Conservation (phyloP, 805 yeast genomes). For the Monosporozyma siamensis region DNA sequence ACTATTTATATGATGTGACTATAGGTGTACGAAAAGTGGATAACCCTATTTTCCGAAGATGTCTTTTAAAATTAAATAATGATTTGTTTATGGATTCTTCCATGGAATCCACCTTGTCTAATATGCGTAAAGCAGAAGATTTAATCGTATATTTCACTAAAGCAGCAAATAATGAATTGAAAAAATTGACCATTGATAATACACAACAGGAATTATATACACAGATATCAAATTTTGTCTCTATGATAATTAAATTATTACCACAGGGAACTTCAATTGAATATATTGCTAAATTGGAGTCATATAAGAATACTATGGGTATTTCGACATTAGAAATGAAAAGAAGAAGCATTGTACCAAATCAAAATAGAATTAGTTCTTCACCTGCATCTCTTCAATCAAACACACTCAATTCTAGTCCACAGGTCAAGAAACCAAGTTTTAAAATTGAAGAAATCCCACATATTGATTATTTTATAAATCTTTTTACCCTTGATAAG, state of each 20-base stretch:
- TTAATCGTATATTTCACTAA: constrained; percentile 45
- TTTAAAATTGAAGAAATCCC: constrained; percentile 49
- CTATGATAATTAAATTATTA: constrained; percentile 14
- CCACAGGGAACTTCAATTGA: constrained; percentile 8
- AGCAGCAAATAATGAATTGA: constrained; percentile 43
- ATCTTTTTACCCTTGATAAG: constrained; percentile 42
- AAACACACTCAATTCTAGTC: neutral
- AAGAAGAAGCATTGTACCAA: neutral
- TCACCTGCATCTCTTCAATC: neutral
- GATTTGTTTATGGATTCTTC: constrained; percentile 41
- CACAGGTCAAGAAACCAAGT: constrained; percentile 33
- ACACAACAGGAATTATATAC: constrained; percentile 18
- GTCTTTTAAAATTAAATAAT: constrained; percentile 54
- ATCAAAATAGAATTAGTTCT: neutral
- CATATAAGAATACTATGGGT: constrained; percentile 27
- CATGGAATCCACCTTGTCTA: constrained; percentile 22
- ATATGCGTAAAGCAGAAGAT: constrained; percentile 33
- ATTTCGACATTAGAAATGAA: neutral
- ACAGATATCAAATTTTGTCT: constrained; percentile 21
- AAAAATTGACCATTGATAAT: constrained; percentile 30
- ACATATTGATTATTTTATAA: constrained; percentile 38
- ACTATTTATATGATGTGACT: constrained; percentile 37
- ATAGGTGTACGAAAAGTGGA: constrained; percentile 32
- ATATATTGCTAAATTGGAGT: constrained; percentile 35
- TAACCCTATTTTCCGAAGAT: constrained; percentile 43